Evolutionary conservation across 1,284 basidiomycete species (phyloP).

Genomic region (Sparassis latifolia): DNA sequence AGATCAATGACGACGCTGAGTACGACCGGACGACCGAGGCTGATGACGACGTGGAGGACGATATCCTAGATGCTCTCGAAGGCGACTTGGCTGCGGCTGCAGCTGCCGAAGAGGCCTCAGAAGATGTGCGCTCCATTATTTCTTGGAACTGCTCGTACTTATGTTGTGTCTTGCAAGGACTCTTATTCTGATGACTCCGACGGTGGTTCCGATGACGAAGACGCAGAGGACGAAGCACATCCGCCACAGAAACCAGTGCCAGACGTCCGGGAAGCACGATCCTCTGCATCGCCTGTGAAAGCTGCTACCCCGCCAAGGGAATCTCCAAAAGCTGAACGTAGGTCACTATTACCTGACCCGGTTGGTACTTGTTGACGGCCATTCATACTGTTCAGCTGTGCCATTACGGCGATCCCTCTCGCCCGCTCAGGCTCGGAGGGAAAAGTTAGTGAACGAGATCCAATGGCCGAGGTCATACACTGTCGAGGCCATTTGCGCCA

Average conservation of each 20-base stretch:
- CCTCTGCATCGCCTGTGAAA: conserved; percentile 11
- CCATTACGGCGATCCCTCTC: conserved; percentile 50
- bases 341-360: too few species aligned
- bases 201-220: conserved; percentile 41
- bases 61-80: conserved; percentile 44
- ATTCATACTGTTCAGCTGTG: conserved; percentile 16
- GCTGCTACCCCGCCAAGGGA: conserved; percentile 9
- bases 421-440: conserved; percentile 47
- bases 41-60: conserved; percentile 50
- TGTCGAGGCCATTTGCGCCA: conserved; percentile 90
- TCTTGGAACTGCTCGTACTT: neutral
- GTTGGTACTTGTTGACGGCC: too few species aligned
- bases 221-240: conserved; percentile 18
- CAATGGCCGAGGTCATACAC: conserved; percentile 54
- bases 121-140: conserved; percentile 17
- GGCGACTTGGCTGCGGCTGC: conserved; percentile 47
- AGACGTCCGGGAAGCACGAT: conserved; percentile 12
- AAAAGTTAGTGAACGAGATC: conserved; percentile 24
- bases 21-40: conserved; percentile 40
- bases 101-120: conserved; percentile 37
- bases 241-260: conserved; percentile 13
- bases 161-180: conserved; percentile 29
- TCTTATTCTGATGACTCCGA: conserved; percentile 53
- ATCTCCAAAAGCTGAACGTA: conserved; percentile 3
- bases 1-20: conserved; percentile 46